Evolutionary conservation across 1,284 basidiomycete species (phyloP), one percentile per base, ranked within the genome.

Genomic region (Melampsora larici-populina): DNA sequence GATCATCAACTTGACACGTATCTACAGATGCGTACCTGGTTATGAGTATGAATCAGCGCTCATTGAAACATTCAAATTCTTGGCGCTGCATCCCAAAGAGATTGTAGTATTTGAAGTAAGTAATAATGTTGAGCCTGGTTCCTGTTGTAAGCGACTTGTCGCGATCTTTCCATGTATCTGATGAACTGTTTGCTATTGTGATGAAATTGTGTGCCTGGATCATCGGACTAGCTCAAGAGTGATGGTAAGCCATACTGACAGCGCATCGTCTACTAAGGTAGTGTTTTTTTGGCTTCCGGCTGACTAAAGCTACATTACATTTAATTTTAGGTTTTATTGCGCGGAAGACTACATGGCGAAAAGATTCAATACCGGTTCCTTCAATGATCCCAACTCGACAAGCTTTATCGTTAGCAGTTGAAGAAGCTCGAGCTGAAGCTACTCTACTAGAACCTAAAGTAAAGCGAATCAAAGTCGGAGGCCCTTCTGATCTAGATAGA

Each of bases 31-130:
- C 36, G 71, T 74, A 17, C 71, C 71, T 9, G 71, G 71, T 15
- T 65, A 65, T 48, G 63, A 74, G 36, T 74, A 74, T 46, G 43
- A 51, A 24, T 51, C 46, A 29, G 71, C 71, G 13, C 49, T 74
- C 11, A 63, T 36, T 24, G 71, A 74, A 55, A 74, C 71, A 0
- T 66, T 74, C 8, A 63, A 46, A 49, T 74, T 74, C 71, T 43
- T 74, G 48, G 71, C 63, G n/a, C 40, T 24, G 17, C 62, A 74
- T 74, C 46, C 71, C 13, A 48, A 66, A 29, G 71, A 74, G 48
- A 74, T 74, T 24, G 71, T 55, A 1, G 71, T 74, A 33, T 74
- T 66, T 66, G 71, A 74, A 51, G 71, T 74, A 40, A 33, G 55
- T 26, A 31, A 60, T 1, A 17, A 8, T 46, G 2, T 1, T 17